Evolutionary conservation across 176 grass and related monocot genomes (phyloP).

Genomic region (Zea mays): DNA sequence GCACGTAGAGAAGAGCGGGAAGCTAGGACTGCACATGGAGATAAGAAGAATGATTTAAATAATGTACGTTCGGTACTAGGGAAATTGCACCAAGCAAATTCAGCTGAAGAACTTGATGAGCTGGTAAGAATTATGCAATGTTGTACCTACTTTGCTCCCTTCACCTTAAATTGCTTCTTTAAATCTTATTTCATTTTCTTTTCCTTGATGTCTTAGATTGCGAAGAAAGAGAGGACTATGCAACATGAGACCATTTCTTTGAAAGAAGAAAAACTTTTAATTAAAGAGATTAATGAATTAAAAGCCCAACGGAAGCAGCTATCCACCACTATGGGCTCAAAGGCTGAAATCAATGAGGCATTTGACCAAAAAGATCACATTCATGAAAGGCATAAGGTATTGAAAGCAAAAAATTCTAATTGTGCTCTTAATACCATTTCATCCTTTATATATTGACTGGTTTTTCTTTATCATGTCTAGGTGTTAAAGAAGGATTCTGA

Average conservation of each 20-base stretch:
- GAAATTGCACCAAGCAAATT: slow-evolving; percentile 84
- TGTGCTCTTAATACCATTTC: slow-evolving; percentile 12
- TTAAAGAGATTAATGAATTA: slow-evolving; percentile 90
- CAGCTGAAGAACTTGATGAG: slow-evolving; percentile 88
- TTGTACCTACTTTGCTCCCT: neutral
- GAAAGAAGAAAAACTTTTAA: slow-evolving; percentile 73
- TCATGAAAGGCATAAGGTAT: slow-evolving; percentile 77
- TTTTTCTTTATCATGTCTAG: slow-evolving; percentile 46
- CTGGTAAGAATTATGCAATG: slow-evolving; percentile 51
- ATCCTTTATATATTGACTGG: slow-evolving; percentile 14
- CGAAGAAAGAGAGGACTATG: slow-evolving; percentile 61
- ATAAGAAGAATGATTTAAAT: slow-evolving; percentile 69
- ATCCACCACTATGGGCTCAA: slow-evolving; percentile 58
- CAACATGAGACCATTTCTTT: slow-evolving; percentile 81
- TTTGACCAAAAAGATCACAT: slow-evolving; percentile 79
- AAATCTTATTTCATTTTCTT: slow-evolving; percentile 23
- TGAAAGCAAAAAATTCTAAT: neutral
- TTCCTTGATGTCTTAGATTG: slow-evolving; percentile 59
- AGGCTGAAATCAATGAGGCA: slow-evolving; percentile 73
- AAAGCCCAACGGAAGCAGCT: slow-evolving; percentile 74
- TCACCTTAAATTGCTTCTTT: neutral
- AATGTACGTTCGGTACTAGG: slow-evolving; percentile 61
- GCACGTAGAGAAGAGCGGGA: slow-evolving; percentile 63
- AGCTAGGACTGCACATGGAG: slow-evolving; percentile 58
- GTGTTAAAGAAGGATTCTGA: slow-evolving; percentile 82